phyloP scores from a whole-genome alignment of 768 basidiomycete genomes.

The Coprinopsis strossmayeri region DNA sequence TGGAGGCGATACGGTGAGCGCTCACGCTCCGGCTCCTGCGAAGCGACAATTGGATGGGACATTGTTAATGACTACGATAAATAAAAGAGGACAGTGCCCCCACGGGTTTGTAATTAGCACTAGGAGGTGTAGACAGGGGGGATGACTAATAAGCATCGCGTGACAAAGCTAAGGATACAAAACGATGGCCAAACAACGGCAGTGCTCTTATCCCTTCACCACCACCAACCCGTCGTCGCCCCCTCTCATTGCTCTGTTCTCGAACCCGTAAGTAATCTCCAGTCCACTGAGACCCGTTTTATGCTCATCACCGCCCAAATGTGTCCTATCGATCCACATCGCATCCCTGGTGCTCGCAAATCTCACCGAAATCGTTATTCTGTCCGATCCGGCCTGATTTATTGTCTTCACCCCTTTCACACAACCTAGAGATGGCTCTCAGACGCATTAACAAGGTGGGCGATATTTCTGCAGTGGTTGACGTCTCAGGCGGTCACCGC shows the following conservation, averaged over 20 bases:
- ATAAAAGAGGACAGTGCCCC: no score
- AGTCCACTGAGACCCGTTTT: not conserved
- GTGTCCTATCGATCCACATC: constrained; percentile 25
- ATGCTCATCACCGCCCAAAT: constrained; percentile 11
- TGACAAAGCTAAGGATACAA: constrained; percentile 31
- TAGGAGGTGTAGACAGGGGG: constrained; percentile 5
- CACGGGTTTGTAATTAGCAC: no score
- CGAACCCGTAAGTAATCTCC: constrained; percentile 27
- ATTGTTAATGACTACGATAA: no score
- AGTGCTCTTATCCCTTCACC: constrained; percentile 42
- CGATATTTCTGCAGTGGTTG: not conserved
- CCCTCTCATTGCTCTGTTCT: constrained; percentile 17
- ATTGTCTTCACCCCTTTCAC: constrained; percentile 22
- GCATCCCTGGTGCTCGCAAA: constrained; percentile 17
- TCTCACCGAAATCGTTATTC: constrained; percentile 30
- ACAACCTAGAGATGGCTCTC: constrained; percentile 74
- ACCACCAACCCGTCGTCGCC: constrained; percentile 33
- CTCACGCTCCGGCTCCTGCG: no score
- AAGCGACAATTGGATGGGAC: no score
- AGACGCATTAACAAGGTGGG: constrained; percentile 99
- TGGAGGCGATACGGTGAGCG: no score
- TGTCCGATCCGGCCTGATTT: constrained; percentile 31
- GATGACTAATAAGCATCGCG: constrained; percentile 32
- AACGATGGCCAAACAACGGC: constrained; percentile 38
- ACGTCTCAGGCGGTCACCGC: constrained; percentile 6